Evolutionary conservation across 2,329 filamentous ascomycete genomes (phyloP).

Genomic region (Lachnellula occidentalis): DNA sequence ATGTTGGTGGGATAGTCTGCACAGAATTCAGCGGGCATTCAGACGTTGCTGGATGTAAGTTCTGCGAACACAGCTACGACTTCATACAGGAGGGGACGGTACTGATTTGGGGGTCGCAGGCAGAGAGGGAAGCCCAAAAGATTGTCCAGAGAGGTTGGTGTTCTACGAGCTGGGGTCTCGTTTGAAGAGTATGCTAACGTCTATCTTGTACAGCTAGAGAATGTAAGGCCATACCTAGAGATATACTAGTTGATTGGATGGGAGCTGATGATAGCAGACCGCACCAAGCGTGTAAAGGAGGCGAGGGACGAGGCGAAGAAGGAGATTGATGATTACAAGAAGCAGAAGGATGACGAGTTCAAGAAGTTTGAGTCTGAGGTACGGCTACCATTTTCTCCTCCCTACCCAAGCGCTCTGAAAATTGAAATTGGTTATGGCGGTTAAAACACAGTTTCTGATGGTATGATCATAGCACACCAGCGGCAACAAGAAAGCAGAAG

Average conservation of each 20-base stretch:
- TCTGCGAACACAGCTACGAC: neutral
- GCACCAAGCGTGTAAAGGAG: conserved; percentile 95
- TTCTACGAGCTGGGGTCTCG: neutral
- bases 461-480: conserved; percentile 70
- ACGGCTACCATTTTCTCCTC: conserved; percentile 5
- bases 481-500: conserved; percentile 79
- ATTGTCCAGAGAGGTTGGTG: conserved; percentile 89
- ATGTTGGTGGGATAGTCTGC: conserved; percentile 61
- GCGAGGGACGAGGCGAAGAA: conserved; percentile 95
- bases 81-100: conserved; percentile 8
- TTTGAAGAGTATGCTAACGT: conserved; percentile 28
- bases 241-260: conserved; percentile 10
- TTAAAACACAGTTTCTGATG: conserved; percentile 3
- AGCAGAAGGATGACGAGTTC: conserved; percentile 88
- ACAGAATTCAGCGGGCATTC: conserved; percentile 97
- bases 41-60: conserved; percentile 95
- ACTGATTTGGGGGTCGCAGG: conserved; percentile 50
- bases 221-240: conserved; percentile 53
- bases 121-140: conserved; percentile 97
- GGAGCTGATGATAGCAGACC: conserved; percentile 49
- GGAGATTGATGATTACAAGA: conserved; percentile 90
- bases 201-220: conserved; percentile 61
- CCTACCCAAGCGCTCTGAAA: neutral
- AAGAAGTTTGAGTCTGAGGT: conserved; percentile 83
- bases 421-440: neutral